A percentile compares a stretch with the other conserved stretches of the same genome.
These are phyloP conservation scores for Eugenia klotzschiana DNA, from an alignment of 441 rosid species.

Conservation along the genomic window DNA sequence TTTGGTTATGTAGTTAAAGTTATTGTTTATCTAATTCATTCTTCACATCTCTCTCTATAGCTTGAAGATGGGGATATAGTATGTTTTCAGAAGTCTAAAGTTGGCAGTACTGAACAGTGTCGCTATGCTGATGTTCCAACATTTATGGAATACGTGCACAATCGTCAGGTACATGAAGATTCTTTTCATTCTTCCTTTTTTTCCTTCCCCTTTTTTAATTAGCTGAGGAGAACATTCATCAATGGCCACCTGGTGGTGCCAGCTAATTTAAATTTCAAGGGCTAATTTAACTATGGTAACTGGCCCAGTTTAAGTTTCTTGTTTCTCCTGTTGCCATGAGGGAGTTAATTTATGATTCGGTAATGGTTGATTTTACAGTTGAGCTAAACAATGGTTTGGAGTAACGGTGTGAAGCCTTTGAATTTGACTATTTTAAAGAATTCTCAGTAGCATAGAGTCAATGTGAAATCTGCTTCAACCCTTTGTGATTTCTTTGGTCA, in stretches of 20 bases:
- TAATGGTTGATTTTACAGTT: neutral
- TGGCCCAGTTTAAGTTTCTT: neutral
- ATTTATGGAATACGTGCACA: slow-evolving; percentile 55
- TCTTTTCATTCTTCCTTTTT: neutral
- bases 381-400: neutral
- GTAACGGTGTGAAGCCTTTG: neutral
- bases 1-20: neutral
- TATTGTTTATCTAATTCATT: neutral
- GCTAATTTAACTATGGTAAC: neutral
- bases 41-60: neutral
- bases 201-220: neutral
- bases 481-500: neutral
- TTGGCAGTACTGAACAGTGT: neutral
- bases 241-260: neutral
- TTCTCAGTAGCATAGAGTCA: neutral
- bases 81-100: neutral
- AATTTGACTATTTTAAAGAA: neutral
- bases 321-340: neutral
- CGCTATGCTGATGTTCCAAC: slow-evolving; percentile 47
- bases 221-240: neutral
- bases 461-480: neutral
- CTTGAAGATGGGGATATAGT: neutral
- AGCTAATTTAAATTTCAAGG: neutral
- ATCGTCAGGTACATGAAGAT: slow-evolving; percentile 36
- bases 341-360: neutral